Base-by-base conservation (phyloP, 768 basidiomycete species). In the Phaeotremella skinneri region DNA sequence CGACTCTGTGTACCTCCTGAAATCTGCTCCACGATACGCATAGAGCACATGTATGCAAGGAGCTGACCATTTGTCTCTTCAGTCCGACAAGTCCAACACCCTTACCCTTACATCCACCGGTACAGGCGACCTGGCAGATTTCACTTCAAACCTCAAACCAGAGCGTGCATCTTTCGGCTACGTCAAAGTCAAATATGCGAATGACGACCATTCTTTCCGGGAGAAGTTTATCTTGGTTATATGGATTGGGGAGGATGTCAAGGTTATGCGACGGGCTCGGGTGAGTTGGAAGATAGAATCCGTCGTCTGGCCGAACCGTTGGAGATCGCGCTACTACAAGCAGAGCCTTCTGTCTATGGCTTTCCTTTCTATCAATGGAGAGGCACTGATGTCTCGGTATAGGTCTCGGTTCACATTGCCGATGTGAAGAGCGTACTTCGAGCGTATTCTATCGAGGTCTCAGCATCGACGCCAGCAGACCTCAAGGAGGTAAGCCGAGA, bases 241-340 rank as follows among this genome's bases (percentile, higher is more conserved):
- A 20, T 78, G 74, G 70, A 75, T 78, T 47, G 77, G 77, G 1
- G 66, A 70, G 34, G 70, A 76, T 25, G 75, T 90, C 79, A 91
- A 90, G 79, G 83, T 92, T 63, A 91, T 94, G 91, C 83, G 92
- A 61, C 88, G 86, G 79, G 92, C 87, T 42, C 93, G 91, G 85
- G 89, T 89, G 37, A 53, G 59, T 67, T 11, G n/a, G n/a, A n/a
- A n/a, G n/a, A n/a, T n/a, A n/a, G n/a, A n/a, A n/a, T n/a, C n/a
- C n/a, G n/a, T n/a, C n/a, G n/a, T n/a, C n/a, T n/a, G n/a, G n/a
- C n/a, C n/a, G n/a, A n/a, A n/a, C n/a, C n/a, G n/a, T n/a, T n/a
- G n/a, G n/a, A n/a, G n/a, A n/a, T n/a, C n/a, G n/a, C n/a, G n/a
- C n/a, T n/a, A n/a, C n/a, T n/a, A n/a, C n/a, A n/a, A n/a, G n/a